phyloP scores from a whole-genome alignment of 352 stramenopile species.

The Pythium oligandrum region DNA sequence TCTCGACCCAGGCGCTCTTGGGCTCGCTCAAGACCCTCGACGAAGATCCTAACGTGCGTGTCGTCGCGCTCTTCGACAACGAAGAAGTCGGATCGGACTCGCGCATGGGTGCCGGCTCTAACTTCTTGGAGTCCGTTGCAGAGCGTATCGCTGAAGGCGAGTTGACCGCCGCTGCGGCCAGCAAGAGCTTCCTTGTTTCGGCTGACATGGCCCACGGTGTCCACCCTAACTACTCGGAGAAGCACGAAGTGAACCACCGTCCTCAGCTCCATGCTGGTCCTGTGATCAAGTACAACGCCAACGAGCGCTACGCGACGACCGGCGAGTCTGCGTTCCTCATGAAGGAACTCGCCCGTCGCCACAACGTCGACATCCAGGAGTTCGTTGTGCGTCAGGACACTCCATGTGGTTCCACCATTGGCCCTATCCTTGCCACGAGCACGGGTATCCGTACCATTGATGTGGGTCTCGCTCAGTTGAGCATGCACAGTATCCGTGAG shows the following conservation, averaged over 20 bases:
- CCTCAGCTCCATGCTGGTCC: conserved; percentile 90
- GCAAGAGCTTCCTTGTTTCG: conserved; percentile 85
- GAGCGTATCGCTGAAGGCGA: conserved; percentile 57
- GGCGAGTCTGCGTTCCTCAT: conserved; percentile 90
- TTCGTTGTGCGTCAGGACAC: conserved; percentile 97
- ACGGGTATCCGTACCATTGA: conserved; percentile 97
- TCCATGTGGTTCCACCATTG: conserved; percentile 96
- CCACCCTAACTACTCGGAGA: conserved; percentile 96
- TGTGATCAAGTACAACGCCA: conserved; percentile 99
- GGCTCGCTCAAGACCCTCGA: conserved; percentile 68
- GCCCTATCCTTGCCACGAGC: conserved; percentile 92
- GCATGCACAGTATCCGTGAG: conserved; percentile 98
- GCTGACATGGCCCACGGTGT: conserved; percentile 97
- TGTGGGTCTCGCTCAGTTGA: conserved; percentile 94
- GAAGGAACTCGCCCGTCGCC: conserved; percentile 85
- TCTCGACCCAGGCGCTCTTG: conserved; percentile 83
- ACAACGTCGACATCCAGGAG: conserved; percentile 90
- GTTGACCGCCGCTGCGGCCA: conserved; percentile 39
- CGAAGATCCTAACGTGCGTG: conserved; percentile 81
- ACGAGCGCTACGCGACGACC: conserved; percentile 97
- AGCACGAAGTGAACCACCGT: conserved; percentile 93
- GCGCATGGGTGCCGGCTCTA: conserved; percentile 77
- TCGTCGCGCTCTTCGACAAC: conserved; percentile 97
- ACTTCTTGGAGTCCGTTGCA: conserved; percentile 69
- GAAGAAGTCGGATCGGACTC: conserved; percentile 95